These are phyloP conservation scores for Amesomyces nigricolor DNA, from an alignment of 2,329 filamentous ascomycete species.

Conservation along the genomic window DNA sequence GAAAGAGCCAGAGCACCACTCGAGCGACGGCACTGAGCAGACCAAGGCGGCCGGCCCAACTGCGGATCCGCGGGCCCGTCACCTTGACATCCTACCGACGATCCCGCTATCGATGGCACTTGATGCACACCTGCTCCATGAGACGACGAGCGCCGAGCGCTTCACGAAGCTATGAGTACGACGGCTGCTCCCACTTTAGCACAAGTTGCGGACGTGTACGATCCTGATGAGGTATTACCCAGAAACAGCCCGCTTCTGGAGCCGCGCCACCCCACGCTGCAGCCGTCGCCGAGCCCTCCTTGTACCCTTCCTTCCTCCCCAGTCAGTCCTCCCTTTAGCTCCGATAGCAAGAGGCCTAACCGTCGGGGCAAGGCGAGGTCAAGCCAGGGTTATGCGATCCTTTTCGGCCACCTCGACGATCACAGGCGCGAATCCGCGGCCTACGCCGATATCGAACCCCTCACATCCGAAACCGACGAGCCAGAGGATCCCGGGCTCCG, in stretches of 20 bases:
- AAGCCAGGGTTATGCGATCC: conserved; percentile 59
- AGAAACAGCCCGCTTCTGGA: conserved; percentile 36
- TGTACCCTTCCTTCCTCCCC: conserved; percentile 40
- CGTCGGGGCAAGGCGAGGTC: conserved; percentile 49
- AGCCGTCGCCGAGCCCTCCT: conserved; percentile 47
- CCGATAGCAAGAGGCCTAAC: conserved; percentile 45
- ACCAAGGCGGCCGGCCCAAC: background rate
- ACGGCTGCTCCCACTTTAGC: conserved; percentile 33
- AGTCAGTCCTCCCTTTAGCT: conserved; percentile 39
- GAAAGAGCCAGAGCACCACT: background rate
- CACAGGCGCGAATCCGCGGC: conserved; percentile 61
- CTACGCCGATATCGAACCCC: conserved; percentile 47
- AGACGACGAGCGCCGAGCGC: conserved; percentile 28
- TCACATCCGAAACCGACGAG: conserved; percentile 38
- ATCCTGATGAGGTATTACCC: conserved; percentile 40
- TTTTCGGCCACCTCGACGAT: conserved; percentile 59
- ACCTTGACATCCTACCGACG: background rate
- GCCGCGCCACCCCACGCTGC: conserved; percentile 40
- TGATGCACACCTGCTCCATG: conserved; percentile 26
- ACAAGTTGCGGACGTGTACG: conserved; percentile 36
- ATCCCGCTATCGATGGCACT: conserved; percentile 29
- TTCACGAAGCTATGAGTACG: conserved; percentile 37
- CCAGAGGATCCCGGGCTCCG: conserved; percentile 14
- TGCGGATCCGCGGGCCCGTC: background rate
- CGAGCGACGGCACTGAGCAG: background rate